Conservation (phyloP, 805 yeast genomes). For the Metschnikowia proteae region DNA sequence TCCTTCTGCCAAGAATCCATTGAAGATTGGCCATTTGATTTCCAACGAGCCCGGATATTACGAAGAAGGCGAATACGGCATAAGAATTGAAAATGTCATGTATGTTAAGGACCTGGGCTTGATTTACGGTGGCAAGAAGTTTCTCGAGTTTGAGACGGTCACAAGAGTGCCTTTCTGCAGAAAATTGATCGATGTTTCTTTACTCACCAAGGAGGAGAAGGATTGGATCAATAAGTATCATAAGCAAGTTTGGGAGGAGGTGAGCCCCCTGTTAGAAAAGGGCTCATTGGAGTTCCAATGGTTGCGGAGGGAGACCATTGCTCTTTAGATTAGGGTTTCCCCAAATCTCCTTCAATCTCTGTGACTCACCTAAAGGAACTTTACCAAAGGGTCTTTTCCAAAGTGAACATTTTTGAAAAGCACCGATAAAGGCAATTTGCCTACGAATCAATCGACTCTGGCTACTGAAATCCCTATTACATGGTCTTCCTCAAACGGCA, state of each 20-base stretch:
- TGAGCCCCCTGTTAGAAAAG: constrained; percentile 38
- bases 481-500: too few relatives aligned
- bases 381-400: too few relatives aligned
- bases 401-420: too few relatives aligned
- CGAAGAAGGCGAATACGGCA: constrained; percentile 57
- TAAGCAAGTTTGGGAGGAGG: constrained; percentile 47
- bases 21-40: constrained; percentile 52
- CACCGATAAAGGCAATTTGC: too few relatives aligned
- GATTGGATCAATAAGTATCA: constrained; percentile 70
- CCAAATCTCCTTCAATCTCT: background rate
- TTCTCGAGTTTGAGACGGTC: constrained; percentile 73
- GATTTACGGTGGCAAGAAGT: constrained; percentile 50
- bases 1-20: constrained; percentile 42
- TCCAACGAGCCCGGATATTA: constrained; percentile 65
- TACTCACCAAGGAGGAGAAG: constrained; percentile 61
- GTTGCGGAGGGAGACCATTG: constrained; percentile 48
- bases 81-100: constrained; percentile 51
- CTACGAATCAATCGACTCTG: too few relatives aligned
- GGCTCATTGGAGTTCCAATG: constrained; percentile 41
- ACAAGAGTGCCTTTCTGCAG: constrained; percentile 84
- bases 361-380: background rate
- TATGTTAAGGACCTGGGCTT: constrained; percentile 40
- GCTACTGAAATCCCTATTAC: too few relatives aligned
- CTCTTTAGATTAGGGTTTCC: constrained; percentile 6
- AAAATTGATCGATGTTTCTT: constrained; percentile 57